phyloP scores from a whole-genome alignment of 1,139 yeast species.

The Scheffersomyces titani region DNA sequence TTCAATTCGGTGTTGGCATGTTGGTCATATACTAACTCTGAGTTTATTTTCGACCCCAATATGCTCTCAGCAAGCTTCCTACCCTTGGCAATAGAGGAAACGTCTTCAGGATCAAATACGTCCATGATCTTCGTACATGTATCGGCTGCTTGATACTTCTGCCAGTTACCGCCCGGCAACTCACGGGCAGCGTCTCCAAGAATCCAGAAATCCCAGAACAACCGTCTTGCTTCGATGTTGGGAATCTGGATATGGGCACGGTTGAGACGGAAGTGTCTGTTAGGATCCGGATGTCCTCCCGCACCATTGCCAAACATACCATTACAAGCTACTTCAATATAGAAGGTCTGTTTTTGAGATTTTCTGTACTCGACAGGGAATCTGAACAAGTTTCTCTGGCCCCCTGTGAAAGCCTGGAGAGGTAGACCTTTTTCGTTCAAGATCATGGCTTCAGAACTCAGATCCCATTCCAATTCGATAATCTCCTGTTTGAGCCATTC shows the following conservation, averaged over 20 bases:
- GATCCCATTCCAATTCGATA: slow-evolving; percentile 81
- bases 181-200: slow-evolving; percentile 91
- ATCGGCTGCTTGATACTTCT: slow-evolving; percentile 79
- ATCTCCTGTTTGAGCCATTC: slow-evolving; percentile 50
- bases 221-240: slow-evolving; percentile 74
- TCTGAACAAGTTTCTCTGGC: slow-evolving; percentile 74
- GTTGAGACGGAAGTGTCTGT: slow-evolving; percentile 66
- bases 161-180: slow-evolving; percentile 72
- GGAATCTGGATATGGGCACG: slow-evolving; percentile 82
- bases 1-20: slow-evolving; percentile 18
- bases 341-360: slow-evolving; percentile 53
- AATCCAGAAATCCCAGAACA: slow-evolving; percentile 83
- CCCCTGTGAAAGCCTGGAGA: slow-evolving; percentile 84
- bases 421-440: slow-evolving; percentile 69
- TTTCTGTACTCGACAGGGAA: slow-evolving; percentile 58
- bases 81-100: slow-evolving; percentile 53
- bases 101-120: slow-evolving; percentile 64
- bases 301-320: slow-evolving; percentile 89
- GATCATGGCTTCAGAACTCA: slow-evolving; percentile 81
- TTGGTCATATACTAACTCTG: slow-evolving; percentile 59
- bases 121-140: slow-evolving; percentile 81
- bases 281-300: slow-evolving; percentile 63
- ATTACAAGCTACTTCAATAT: slow-evolving; percentile 88
- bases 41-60: slow-evolving; percentile 66
- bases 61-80: slow-evolving; percentile 64